Base-by-base conservation (phyloP, 177 flowering plant genomes). In the Vitis hybrid region DNA sequence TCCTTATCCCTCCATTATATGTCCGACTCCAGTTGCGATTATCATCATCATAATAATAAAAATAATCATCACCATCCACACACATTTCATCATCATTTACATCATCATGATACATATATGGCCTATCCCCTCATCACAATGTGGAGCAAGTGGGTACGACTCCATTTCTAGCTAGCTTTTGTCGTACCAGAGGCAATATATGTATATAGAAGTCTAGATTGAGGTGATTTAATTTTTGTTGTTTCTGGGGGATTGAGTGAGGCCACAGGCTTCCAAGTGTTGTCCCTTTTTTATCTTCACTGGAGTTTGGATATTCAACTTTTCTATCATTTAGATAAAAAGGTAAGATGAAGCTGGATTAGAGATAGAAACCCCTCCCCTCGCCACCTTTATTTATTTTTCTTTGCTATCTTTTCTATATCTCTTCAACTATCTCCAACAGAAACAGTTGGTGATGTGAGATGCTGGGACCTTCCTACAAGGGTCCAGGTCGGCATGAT, bases 381-480 rank as follows among this genome's bases (percentile, higher is more conserved):
- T 29, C 13, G 2, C 48, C 9, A 39, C 48, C 48, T 39, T 39
- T 39, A 39, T 39, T 39, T 15, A 52, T 60, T n/a, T 61, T 70
- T 56, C 1, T 5, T 45, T 45, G 16, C 33, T 60, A 58, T 15
- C 57, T 65, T 59, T 64, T 45, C 16, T 15, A 26, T 50, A 10
- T 60, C 60, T 21, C 63, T 16, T 48, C 16, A 53, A 65, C 62
- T 60, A 75, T 56, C 55, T 66, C 57, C 64, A 71, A 75, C 74
- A 1, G 74, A 70, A 75, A 75, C 74, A 75, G 78, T 71, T 71
- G 74, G 70, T 51, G 78, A 75, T 75, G 67, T 71, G 72, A 75
- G 39, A 31, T 26, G 11, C 1, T 53, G 79, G 70, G 75, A 57
- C 76, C 66, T 68, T 58, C 79, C 79, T 56, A 60, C 53, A n/a